Evolutionary conservation across 169 alveolate species (phyloP).

Genomic region (Plasmodium billcollinsi): DNA sequence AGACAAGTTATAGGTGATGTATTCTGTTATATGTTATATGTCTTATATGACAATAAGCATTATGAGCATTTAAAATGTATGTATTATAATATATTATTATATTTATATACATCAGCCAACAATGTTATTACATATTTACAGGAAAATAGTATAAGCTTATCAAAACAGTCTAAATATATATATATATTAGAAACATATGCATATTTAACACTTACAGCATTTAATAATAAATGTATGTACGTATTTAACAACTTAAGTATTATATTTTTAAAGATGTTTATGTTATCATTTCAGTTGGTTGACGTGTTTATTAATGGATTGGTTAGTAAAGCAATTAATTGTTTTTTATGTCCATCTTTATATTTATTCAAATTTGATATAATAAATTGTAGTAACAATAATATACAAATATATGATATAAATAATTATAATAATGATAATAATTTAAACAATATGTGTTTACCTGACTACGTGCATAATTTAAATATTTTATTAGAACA

Average conservation of each 20-base stretch:
- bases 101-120: slow-evolving; percentile 19
- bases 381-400: slow-evolving; percentile 5
- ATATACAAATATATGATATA: neutral
- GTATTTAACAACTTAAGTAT: slow-evolving; percentile 52
- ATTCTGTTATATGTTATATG: slow-evolving; percentile 28
- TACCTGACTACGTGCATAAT: neutral
- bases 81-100: slow-evolving; percentile 31
- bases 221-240: slow-evolving; percentile 53
- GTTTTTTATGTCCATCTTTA: slow-evolving; percentile 68
- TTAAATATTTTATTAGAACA: slow-evolving; percentile 15
- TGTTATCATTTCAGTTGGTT: slow-evolving; percentile 35
- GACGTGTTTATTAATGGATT: slow-evolving; percentile 60
- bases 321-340: slow-evolving; percentile 49
- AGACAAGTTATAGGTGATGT: slow-evolving; percentile 63
- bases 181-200: slow-evolving; percentile 55
- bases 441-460: neutral
- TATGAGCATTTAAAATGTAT: slow-evolving; percentile 51
- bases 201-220: slow-evolving; percentile 50
- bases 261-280: slow-evolving; percentile 60
- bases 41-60: slow-evolving; percentile 43
- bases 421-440: neutral
- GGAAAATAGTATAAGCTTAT: slow-evolving; percentile 12
- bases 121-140: slow-evolving; percentile 36
- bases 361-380: slow-evolving; percentile 37
- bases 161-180: slow-evolving; percentile 48